phyloP scores from a whole-genome alignment of 371 early-diverging fungal species.

The Lichtheimia corymbifera region DNA sequence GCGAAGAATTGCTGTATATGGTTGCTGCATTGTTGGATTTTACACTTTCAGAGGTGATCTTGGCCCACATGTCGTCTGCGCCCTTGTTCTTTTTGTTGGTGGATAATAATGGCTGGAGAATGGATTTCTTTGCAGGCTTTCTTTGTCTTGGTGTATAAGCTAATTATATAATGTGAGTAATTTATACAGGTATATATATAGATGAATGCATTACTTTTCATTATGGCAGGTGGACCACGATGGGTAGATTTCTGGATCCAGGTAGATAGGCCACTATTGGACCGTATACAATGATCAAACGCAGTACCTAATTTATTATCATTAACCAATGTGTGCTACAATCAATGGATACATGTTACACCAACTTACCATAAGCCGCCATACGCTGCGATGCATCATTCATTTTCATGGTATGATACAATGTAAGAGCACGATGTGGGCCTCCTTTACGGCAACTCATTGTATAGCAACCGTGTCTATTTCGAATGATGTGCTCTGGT shows the following conservation, averaged over 20 bases:
- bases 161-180: neutral
- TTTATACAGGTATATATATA: neutral
- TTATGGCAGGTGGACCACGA: slow-evolving; percentile 13
- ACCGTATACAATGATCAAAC: slow-evolving; percentile 41
- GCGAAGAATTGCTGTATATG: too few relatives aligned
- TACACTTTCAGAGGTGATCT: slow-evolving; percentile 6
- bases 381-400: slow-evolving; percentile 24
- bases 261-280: slow-evolving; percentile 42
- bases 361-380: slow-evolving; percentile 39
- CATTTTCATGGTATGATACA: slow-evolving; percentile 56
- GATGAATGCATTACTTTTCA: slow-evolving; percentile 18
- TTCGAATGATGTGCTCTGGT: slow-evolving; percentile 10
- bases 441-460: slow-evolving; percentile 42
- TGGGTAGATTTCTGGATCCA: slow-evolving; percentile 31
- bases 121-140: slow-evolving; percentile 19
- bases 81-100: slow-evolving; percentile 12
- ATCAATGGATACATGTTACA: neutral
- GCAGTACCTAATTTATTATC: slow-evolving; percentile 29
- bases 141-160: slow-evolving; percentile 23
- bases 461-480: slow-evolving; percentile 26
- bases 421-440: slow-evolving; percentile 37
- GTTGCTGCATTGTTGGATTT: too few relatives aligned
- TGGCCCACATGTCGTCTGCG: slow-evolving; percentile 9
- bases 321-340: slow-evolving; percentile 2
- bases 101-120: slow-evolving; percentile 22